Evolutionary conservation across 148 eudicot genomes (phyloP), one percentile per base, ranked within the genome.

Genomic region (Amaranthus cruentus): DNA sequence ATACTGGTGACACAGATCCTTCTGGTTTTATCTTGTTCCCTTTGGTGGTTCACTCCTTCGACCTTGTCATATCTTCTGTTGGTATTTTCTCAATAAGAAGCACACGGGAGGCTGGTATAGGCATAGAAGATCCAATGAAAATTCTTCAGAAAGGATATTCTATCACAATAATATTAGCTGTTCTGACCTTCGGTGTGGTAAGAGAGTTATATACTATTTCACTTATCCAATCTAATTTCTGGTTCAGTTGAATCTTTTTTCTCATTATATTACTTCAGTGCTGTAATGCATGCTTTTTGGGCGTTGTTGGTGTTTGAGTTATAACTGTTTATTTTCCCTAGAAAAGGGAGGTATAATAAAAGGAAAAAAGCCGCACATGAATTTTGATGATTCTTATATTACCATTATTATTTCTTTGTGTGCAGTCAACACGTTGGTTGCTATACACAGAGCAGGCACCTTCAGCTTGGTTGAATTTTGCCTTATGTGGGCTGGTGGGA

Each of bases 361-460:
- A 28, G 38, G 38, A 28, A 28, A 28, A 28, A 28, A 28, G 38
- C 38, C 38, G 38, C 38, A 28, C 38, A 28, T 28, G 15, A 18
- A 14, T 47, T 55, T 70, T 21, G 7, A 43, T 13, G 13, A 50
- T 72, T 68, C 66, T 50, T 69, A 60, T 53, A 9, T 42, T 65
- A 7, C 9, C 3, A 3, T 12, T 14, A 14, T 51, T 48, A 8
- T 75, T 53, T 58, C 67, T 61, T 51, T 55, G 10, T 70, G 11
- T 81, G 83, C 87, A 95, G 99, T 95, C 99, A 68, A 95, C 99
- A 4, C 94, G 99, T 57, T 95, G 96, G 99, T 81, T 95, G 88
- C 90, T 95, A 44, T 95, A 91, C 79, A 95, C 99, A 13, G 99
- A 95, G 71, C 99, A 95, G 77, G 99, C 99, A 69, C 99, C 99